Percentiles rank a stretch among this genome's conserved stretches.
Conservation (phyloP, 805 yeast genomes). For the Metschnikowia peoriensis region DNA sequence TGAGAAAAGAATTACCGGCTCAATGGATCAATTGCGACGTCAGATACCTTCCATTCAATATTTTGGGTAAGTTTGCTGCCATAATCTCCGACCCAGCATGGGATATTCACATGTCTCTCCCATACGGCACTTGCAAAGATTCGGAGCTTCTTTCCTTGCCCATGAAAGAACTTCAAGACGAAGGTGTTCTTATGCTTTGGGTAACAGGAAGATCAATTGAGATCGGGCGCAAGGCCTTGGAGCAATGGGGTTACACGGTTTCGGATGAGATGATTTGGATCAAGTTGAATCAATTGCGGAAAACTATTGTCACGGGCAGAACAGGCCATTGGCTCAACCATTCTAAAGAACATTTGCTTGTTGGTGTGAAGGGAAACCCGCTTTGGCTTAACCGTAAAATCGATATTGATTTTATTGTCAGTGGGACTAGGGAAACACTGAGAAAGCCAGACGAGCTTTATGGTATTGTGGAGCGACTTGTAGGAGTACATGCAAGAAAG, state of each 20-base stretch:
- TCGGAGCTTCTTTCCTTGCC: conserved; percentile 67
- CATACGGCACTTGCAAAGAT: conserved; percentile 77
- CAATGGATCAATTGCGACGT: conserved; percentile 92
- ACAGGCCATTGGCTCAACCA: conserved; percentile 98
- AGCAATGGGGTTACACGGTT: conserved; percentile 78
- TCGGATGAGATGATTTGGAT: conserved; percentile 87
- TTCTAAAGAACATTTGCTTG: conserved; percentile 84
- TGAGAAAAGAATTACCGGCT: conserved; percentile 46
- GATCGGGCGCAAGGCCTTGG: conserved; percentile 73
- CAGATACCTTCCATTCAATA: conserved; percentile 62
- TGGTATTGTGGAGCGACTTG: conserved; percentile 80
- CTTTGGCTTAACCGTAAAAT: conserved; percentile 63
- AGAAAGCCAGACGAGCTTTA: conserved; percentile 90
- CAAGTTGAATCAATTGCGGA: conserved; percentile 79
- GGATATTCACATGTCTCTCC: conserved; percentile 90
- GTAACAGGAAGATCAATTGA: conserved; percentile 95
- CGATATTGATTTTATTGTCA: conserved; percentile 76
- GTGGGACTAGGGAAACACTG: conserved; percentile 83
- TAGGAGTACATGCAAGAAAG: conserved; percentile 73
- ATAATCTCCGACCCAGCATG: conserved; percentile 94
- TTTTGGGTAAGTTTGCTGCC: conserved; percentile 76
- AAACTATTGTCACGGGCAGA: conserved; percentile 92
- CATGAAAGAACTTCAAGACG: conserved; percentile 69
- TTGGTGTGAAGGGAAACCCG: conserved; percentile 82
- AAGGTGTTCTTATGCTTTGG: conserved; percentile 85